Percentiles rank a stretch among this genome's conserved stretches.
phyloP scores from a whole-genome alignment of 2,329 filamentous ascomycete genomes.

The Scedosporium dehoogii region DNA sequence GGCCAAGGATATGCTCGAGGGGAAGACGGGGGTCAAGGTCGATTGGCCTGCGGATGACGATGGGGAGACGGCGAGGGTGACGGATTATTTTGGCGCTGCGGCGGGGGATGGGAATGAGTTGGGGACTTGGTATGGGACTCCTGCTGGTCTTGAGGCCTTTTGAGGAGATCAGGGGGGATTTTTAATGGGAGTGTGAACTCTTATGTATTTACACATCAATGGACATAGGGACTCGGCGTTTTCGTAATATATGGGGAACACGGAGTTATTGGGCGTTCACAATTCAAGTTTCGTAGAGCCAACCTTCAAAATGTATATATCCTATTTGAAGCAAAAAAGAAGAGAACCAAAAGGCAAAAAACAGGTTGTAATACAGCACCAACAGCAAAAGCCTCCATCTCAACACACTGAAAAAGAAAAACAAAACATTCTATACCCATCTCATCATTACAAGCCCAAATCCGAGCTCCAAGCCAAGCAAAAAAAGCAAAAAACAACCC shows the following conservation, averaged over 20 bases:
- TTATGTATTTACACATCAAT: no score
- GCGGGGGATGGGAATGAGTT: conserved; percentile 47
- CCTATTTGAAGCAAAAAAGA: not conserved
- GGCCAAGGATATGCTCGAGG: conserved; percentile 82
- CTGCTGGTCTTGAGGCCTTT: conserved; percentile 61
- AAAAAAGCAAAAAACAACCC: not conserved
- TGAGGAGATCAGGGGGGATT: conserved; percentile 24
- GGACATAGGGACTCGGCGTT: no score
- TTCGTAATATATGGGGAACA: no score
- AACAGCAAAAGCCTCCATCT: conserved; percentile 6
- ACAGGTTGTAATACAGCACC: conserved; percentile 1
- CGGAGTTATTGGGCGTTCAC: no score
- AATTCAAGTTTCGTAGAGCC: no score
- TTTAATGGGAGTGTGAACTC: no score
- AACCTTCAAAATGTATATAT: not conserved
- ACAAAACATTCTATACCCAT: not conserved
- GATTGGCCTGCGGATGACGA: conserved; percentile 78
- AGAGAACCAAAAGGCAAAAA: not conserved
- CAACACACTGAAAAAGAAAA: not conserved
- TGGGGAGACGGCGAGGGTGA: conserved; percentile 57
- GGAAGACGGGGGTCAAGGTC: conserved; percentile 59
- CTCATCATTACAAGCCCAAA: not conserved
- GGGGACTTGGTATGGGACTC: conserved; percentile 70
- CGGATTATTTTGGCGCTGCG: conserved; percentile 57
- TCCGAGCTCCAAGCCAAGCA: not conserved